Base-by-base conservation (phyloP, 495 filamentous ascomycete genomes). In the Penicillium manginii region DNA sequence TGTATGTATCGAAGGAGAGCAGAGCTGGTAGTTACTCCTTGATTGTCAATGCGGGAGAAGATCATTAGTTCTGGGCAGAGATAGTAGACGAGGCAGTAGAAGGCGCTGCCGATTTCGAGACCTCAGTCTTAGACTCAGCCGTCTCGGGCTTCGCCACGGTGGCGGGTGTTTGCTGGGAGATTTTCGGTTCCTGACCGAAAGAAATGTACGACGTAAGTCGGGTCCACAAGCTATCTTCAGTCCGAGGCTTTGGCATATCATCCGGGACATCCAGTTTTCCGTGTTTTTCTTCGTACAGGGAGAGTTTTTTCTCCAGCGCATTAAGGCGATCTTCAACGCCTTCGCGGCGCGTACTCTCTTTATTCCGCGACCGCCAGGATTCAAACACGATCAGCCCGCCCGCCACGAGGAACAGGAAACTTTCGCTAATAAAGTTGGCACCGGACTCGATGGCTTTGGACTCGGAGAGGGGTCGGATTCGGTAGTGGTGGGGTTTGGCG, bases 371-470 rank as follows among this genome's bases (percentile, higher is more conserved):
- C 52, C 89, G 79, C 69, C 84, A 86, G 21, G 87, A 89, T 73
- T 99, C 94, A 57, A 89, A 93, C 2, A 96, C 69, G 40, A 99
- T 88, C 63, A 98, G 70, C 0, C 79, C 82, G 12, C 86, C 86
- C 2, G 89, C 96, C 14, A 98, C 91, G 4, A 84, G 52, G 54
- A 98, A 89, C 31, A 99, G 84, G 68, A 99, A 99, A 1, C 84
- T 77, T 64, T 99, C 94, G 42, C 91, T 91, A 50, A 96, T 88
- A 52, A 99, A 96, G 56, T 96, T 96, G 10, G 94, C 96, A 23
- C 96, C 96, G 7, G 92, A 83, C 68, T 99, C 94, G 26, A 99
- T 96, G 5, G 94, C 94, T 68, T 98, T 97, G 14, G 84, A 83
- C 65, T 99, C 96, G 32, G 91, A 88, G 2, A 99, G 79, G 1